Evolutionary conservation across 2,329 filamentous ascomycete genomes (phyloP).

Genomic region (Ceratocystis albifundus): DNA sequence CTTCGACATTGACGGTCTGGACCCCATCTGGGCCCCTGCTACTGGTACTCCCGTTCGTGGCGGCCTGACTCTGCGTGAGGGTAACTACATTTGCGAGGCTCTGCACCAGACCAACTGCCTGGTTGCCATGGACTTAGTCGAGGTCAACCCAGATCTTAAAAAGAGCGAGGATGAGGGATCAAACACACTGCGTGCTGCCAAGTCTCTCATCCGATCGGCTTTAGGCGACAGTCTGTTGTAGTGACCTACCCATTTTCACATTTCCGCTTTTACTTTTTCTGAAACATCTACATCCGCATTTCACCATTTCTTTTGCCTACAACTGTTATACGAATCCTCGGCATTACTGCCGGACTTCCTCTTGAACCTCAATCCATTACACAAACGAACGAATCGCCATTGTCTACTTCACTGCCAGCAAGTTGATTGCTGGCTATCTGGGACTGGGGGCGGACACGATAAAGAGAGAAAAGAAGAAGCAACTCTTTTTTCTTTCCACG

Average conservation of each 20-base stretch:
- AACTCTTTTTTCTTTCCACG: slow-evolving; percentile 24
- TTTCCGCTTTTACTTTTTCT: slow-evolving; percentile 7
- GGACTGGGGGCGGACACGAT: background rate
- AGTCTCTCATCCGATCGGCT: slow-evolving; percentile 81
- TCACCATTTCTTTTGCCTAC: background rate
- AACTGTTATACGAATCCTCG: background rate
- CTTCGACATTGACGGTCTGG: slow-evolving; percentile 92
- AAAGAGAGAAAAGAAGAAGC: slow-evolving; percentile 21
- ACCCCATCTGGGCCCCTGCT: slow-evolving; percentile 91
- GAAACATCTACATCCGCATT: background rate
- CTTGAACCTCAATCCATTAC: slow-evolving; percentile 10
- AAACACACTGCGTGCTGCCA: slow-evolving; percentile 83
- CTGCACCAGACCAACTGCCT: slow-evolving; percentile 70
- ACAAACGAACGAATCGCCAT: slow-evolving; percentile 21
- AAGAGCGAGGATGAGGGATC: slow-evolving; percentile 47
- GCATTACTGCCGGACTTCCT: too few relatives aligned
- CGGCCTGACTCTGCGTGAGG: slow-evolving; percentile 84
- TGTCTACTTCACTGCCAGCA: background rate
- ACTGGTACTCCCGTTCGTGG: slow-evolving; percentile 92
- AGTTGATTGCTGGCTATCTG: background rate
- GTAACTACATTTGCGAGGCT: slow-evolving; percentile 89
- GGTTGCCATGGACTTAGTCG: slow-evolving; percentile 69
- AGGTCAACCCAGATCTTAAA: slow-evolving; percentile 66
- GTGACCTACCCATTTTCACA: background rate
- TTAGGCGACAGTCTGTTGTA: slow-evolving; percentile 81